These are phyloP conservation scores for Scutellaria baicalensis DNA, from an alignment of 257 asterid species.

Conservation along the genomic window DNA sequence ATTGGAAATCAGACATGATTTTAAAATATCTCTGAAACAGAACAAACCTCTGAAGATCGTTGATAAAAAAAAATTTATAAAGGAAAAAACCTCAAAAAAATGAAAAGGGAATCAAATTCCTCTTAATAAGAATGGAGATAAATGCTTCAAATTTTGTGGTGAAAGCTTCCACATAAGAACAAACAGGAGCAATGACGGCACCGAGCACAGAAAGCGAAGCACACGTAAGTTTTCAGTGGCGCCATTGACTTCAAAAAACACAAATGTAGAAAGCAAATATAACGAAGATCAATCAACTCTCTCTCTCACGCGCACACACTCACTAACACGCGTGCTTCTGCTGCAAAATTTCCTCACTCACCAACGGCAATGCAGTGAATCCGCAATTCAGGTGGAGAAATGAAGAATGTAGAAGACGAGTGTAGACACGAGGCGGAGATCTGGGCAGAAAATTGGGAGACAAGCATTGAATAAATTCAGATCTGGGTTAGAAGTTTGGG, in stretches of 20 bases:
- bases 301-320: no score
- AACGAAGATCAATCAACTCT: slow-evolving; percentile 17
- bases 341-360: slow-evolving; percentile 9
- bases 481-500: no score
- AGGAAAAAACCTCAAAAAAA: slow-evolving; percentile 7
- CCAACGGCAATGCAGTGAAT: slow-evolving; percentile 20
- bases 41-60: slow-evolving; percentile 9
- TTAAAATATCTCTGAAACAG: slow-evolving; percentile 17
- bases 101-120: background rate
- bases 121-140: background rate
- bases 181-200: slow-evolving; percentile 16
- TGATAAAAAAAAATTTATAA: background rate
- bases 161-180: slow-evolving; percentile 17
- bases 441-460: no score
- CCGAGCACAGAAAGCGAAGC: slow-evolving; percentile 34
- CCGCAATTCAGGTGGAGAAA: slow-evolving; percentile 4
- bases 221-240: slow-evolving; percentile 10
- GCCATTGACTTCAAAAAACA: slow-evolving; percentile 15
- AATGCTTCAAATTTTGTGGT: slow-evolving; percentile 5
- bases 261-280: background rate
- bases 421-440: no score
- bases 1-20: background rate
- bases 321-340: background rate
- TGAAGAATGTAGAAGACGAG: no score
- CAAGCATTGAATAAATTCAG: no score